A percentile compares a stretch with the other conserved stretches of the same genome.
Conservation (phyloP, 306 rosid species). For the Gleditsia sinensis region DNA sequence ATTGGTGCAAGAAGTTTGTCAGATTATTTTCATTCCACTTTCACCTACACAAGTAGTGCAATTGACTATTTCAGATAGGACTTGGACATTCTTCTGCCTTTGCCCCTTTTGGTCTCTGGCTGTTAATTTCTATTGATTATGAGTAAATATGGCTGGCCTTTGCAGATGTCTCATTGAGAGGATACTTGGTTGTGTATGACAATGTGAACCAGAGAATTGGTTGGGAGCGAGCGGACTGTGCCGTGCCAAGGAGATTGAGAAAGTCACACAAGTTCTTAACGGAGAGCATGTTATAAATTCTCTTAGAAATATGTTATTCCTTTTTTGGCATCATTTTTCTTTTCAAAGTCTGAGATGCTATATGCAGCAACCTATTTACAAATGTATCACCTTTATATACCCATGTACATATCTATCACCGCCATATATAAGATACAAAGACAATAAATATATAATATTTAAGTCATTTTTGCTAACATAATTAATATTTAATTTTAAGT, state of each 20-base stretch:
- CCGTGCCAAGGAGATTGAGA: constrained; percentile 49
- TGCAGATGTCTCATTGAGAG: constrained; percentile 78
- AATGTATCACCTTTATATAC: neutral
- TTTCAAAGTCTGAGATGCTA: neutral
- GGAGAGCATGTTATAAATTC: constrained; percentile 32
- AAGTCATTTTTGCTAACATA: too few relatives aligned
- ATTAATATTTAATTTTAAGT: too few relatives aligned
- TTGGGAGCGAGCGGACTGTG: constrained; percentile 59
- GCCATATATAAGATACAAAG: too few relatives aligned
- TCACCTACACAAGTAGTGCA: neutral
- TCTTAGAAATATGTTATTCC: neutral
- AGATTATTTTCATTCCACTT: neutral
- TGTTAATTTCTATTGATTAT: neutral
- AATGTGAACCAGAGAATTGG: constrained; percentile 76
- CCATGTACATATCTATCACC: too few relatives aligned
- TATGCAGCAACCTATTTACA: neutral
- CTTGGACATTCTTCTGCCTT: neutral
- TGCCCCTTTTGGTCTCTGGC: too few relatives aligned
- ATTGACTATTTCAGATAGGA: neutral
- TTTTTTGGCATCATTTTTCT: neutral
- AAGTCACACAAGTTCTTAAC: constrained; percentile 32
- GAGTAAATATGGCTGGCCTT: neutral
- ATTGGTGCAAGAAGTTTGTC: too few relatives aligned
- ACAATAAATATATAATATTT: too few relatives aligned
- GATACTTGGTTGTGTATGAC: constrained; percentile 72